Conservation (phyloP, 2,329 filamentous ascomycete genomes). For the Chaetomiaceae sp. region DNA sequence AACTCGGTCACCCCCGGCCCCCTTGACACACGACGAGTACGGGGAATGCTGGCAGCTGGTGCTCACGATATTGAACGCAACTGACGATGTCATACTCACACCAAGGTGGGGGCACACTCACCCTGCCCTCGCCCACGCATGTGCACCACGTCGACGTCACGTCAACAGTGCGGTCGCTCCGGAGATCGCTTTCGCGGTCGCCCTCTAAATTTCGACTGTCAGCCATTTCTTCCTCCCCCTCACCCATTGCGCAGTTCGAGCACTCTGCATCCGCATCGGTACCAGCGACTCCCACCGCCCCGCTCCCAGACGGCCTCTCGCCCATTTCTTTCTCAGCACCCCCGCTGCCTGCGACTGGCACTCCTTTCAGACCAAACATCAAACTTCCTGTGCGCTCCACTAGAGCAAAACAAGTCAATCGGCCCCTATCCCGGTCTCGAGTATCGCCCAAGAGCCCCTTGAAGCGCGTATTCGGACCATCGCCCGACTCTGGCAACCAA, state of each 20-base stretch:
- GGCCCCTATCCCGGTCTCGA: slow-evolving; percentile 55
- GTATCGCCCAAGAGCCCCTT: slow-evolving; percentile 75
- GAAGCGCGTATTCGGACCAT: slow-evolving; percentile 67
- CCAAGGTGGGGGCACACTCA: slow-evolving; percentile 67
- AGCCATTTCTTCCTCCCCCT: slow-evolving; percentile 38
- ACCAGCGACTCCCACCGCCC: slow-evolving; percentile 18
- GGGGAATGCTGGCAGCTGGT: too few species aligned
- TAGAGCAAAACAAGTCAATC: slow-evolving; percentile 51
- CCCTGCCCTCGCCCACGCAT: slow-evolving; percentile 79
- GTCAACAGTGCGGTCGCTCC: slow-evolving; percentile 72
- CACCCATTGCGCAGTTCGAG: slow-evolving; percentile 46
- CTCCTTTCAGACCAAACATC: slow-evolving; percentile 59
- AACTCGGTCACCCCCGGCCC: too few species aligned
- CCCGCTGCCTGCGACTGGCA: slow-evolving; percentile 47
- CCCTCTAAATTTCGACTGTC: slow-evolving; percentile 76
- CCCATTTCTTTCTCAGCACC: slow-evolving; percentile 28
- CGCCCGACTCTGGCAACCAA: slow-evolving; percentile 65
- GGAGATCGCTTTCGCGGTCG: slow-evolving; percentile 86
- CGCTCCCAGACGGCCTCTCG: slow-evolving; percentile 23
- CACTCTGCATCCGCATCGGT: slow-evolving; percentile 21
- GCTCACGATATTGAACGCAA: too few species aligned
- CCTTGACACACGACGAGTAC: too few species aligned
- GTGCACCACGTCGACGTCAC: slow-evolving; percentile 72
- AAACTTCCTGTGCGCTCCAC: slow-evolving; percentile 61
- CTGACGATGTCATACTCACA: slow-evolving; percentile 51